Percentiles rank a stretch among this genome's conserved stretches.
These are phyloP conservation scores for Moniliophthora roreri DNA, from an alignment of 1,284 basidiomycete genomes.

Conservation along the genomic window DNA sequence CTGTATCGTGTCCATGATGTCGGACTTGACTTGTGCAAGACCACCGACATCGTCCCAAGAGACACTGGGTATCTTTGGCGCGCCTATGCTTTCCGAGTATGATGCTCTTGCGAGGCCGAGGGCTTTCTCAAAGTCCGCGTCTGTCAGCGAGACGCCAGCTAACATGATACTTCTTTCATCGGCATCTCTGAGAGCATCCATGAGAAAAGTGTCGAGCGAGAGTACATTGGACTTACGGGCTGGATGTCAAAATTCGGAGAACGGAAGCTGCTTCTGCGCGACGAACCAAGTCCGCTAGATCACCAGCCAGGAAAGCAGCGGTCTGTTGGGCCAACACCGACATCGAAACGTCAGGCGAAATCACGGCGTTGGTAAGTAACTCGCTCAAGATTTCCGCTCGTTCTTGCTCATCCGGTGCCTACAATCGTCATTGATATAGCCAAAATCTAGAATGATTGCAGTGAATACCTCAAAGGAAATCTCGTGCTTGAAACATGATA, in stretches of 20 bases:
- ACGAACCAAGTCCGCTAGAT: conserved; percentile 73
- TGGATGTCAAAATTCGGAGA: conserved; percentile 44
- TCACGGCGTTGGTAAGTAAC: conserved; percentile 40
- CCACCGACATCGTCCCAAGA: conserved; percentile 99
- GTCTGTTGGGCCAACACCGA: conserved; percentile 81
- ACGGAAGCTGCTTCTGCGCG: conserved; percentile 65
- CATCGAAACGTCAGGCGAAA: conserved; percentile 83
- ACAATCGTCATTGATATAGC: conserved; percentile 7
- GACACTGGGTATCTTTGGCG: conserved; percentile 95
- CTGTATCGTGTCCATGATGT: conserved; percentile 97
- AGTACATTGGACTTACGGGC: conserved; percentile 32
- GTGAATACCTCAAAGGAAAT: conserved; percentile 69
- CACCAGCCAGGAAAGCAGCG: conserved; percentile 87
- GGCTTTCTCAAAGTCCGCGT: conserved; percentile 73
- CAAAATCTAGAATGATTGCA: neutral
- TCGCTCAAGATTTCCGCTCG: conserved; percentile 64
- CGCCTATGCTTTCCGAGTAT: conserved; percentile 93
- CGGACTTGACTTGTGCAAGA: conserved; percentile 83
- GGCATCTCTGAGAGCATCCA: conserved; percentile 16
- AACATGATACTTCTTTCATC: conserved; percentile 30
- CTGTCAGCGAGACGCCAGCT: conserved; percentile 61
- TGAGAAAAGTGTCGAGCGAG: conserved; percentile 4
- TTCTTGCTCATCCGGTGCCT: conserved; percentile 84
- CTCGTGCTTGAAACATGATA: conserved; percentile 88
- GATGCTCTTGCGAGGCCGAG: conserved; percentile 76